A percentile compares a stretch with the other conserved stretches of the same genome.
These are phyloP conservation scores for Cucurbita ficifolia DNA, from an alignment of 306 rosid genomes.

Conservation along the genomic window DNA sequence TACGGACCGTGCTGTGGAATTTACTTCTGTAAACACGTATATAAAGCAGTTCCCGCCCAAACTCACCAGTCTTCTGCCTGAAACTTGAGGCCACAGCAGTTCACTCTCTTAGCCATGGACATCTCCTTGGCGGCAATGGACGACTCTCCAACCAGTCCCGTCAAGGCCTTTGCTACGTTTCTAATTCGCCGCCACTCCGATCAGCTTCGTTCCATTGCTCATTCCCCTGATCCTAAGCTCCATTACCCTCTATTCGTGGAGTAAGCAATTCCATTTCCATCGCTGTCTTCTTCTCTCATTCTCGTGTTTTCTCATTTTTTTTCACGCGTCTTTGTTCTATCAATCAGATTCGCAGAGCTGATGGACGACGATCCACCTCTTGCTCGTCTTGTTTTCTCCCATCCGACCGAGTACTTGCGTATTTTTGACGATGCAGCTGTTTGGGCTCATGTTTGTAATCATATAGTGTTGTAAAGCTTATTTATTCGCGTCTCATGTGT, in stretches of 20 bases:
- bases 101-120: constrained; percentile 4
- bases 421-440: constrained; percentile 70
- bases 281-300: not conserved
- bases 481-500: not conserved
- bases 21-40: too few species aligned
- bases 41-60: constrained; percentile 5
- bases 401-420: constrained; percentile 43
- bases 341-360: constrained; percentile 53
- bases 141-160: constrained; percentile 9
- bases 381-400: constrained; percentile 42
- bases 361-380: constrained; percentile 49
- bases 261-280: constrained; percentile 13
- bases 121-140: constrained; percentile 10
- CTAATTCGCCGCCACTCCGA: constrained; percentile 36
- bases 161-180: constrained; percentile 32
- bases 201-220: constrained; percentile 44
- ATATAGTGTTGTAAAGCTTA: not conserved
- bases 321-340: not conserved
- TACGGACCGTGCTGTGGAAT: too few species aligned
- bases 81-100: too few species aligned
- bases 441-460: constrained; percentile 47
- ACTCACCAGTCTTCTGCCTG: not conserved
- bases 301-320: not conserved
- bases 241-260: constrained; percentile 59
- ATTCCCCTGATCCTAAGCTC: constrained; percentile 48